A percentile compares a stretch with the other conserved stretches of the same genome.
Conservation (phyloP, 2,329 filamentous ascomycete species). For the Cryoendolithus antarcticus region DNA sequence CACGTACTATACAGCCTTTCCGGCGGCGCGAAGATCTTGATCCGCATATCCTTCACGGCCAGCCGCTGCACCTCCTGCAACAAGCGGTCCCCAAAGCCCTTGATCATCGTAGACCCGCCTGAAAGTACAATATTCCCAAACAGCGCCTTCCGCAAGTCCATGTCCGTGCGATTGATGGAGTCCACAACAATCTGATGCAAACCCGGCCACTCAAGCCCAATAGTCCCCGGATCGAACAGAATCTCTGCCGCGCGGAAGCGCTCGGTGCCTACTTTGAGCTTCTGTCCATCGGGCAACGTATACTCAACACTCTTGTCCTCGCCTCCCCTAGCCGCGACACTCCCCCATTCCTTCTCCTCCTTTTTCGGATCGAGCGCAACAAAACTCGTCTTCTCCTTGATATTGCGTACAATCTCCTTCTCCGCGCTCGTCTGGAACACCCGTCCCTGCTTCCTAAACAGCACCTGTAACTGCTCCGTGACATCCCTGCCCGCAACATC, state of each 20-base stretch:
- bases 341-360: conserved; percentile 92
- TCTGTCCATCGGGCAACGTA: conserved; percentile 80
- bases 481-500: conserved; percentile 94
- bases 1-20: conserved; percentile 98
- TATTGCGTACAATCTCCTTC: conserved; percentile 92
- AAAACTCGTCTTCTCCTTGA: conserved; percentile 92
- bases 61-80: conserved; percentile 84
- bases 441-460: conserved; percentile 83
- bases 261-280: conserved; percentile 86
- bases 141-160: conserved; percentile 85
- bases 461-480: conserved; percentile 83
- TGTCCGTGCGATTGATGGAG: conserved; percentile 84
- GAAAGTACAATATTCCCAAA: conserved; percentile 97
- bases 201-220: conserved; percentile 90
- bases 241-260: conserved; percentile 94
- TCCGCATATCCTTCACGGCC: conserved; percentile 97
- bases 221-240: conserved; percentile 92
- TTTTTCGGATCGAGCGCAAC: conserved; percentile 80
- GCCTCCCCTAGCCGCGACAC: conserved; percentile 48
- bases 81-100: conserved; percentile 88
- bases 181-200: conserved; percentile 98
- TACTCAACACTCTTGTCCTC: conserved; percentile 78
- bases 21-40: conserved; percentile 96
- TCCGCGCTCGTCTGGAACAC: conserved; percentile 96
- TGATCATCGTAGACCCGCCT: conserved; percentile 88